Base-by-base conservation (phyloP, 768 basidiomycete species). In the Serendipita sp. region DNA sequence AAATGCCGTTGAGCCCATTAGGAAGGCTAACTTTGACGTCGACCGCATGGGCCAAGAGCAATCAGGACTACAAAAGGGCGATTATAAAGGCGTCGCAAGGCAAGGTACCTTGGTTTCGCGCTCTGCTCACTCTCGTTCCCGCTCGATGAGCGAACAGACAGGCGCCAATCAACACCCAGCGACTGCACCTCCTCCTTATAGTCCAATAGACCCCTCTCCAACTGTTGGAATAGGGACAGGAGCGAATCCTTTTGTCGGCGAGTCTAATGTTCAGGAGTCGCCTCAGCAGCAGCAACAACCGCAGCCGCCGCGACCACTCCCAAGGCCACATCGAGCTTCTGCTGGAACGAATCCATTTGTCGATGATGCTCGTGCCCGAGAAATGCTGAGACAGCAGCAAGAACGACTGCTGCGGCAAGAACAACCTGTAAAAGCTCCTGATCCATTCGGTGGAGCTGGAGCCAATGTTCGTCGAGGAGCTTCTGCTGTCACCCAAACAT, bases 1-100 rank as follows among this genome's bases (percentile, higher is more conserved):
- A 24, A 24, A 41, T 41, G 13, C 13, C 13, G 38, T 7, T 41
- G 38, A 41, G 38, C 38, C 38, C 38, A 13, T 41, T 5, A 5
- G 38, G 7, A 41, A 41, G 13, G 38, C 38, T 41, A 41, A 41
- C 38, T 41, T 41, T 41, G 38, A 41, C 38, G 38, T 41, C 38
- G 13, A 41, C 38, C 30, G n/a, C 48, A 60, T 60, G 56, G 56
- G 56, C 24, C 56, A 60, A n/a, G 56, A 60, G 35, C 48, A 51
- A 51, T 51, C 48, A 8, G 48, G 48, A 51, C 48, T 51, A 51
- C 18, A 32, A 18, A 18, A 51, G 38, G 38, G 38, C 48, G 48
- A 51, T 8, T 32, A 51, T 18, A 51, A 51, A 32, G 48, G 48
- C 30, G 48, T 51, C n/a, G 48, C 48, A 18, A 7, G 48, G n/a